These are phyloP conservation scores for Tetrastigma voinierianum DNA, from an alignment of 164 flowering plant species.

Conservation along the genomic window DNA sequence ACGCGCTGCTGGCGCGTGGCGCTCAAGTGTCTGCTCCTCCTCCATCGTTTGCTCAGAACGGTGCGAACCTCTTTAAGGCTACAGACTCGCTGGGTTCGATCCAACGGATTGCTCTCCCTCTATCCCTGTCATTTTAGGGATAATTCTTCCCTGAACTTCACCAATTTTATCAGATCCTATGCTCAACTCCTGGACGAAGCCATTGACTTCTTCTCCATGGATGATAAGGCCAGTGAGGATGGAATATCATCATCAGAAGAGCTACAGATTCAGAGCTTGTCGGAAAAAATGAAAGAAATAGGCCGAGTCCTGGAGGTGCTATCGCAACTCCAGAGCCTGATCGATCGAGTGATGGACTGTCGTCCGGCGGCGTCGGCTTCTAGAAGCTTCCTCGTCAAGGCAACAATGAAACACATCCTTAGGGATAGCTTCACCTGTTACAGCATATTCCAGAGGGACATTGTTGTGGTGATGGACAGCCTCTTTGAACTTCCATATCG, in stretches of 20 bases:
- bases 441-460: constrained; percentile 26
- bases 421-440: constrained; percentile 65
- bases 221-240: neutral
- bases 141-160: constrained; percentile 29
- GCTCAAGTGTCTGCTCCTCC: constrained; percentile 58
- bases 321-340: constrained; percentile 50
- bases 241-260: neutral
- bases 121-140: constrained; percentile 52
- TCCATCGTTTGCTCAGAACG: constrained; percentile 51
- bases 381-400: constrained; percentile 34
- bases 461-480: constrained; percentile 37
- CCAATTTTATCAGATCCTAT: constrained; percentile 47
- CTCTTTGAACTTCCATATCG: constrained; percentile 48
- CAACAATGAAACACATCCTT: constrained; percentile 49
- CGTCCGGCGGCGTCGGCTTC: constrained; percentile 31
- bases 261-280: neutral
- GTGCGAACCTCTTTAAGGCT: constrained; percentile 40
- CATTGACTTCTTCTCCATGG: constrained; percentile 27
- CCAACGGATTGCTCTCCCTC: constrained; percentile 44
- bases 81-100: constrained; percentile 40
- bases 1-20: constrained; percentile 66
- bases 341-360: constrained; percentile 57
- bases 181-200: constrained; percentile 58
- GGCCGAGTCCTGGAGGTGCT: constrained; percentile 28
- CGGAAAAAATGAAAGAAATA: constrained; percentile 32